phyloP scores from a whole-genome alignment of 2,329 filamentous ascomycete genomes.

The Botrytis squamosa region DNA sequence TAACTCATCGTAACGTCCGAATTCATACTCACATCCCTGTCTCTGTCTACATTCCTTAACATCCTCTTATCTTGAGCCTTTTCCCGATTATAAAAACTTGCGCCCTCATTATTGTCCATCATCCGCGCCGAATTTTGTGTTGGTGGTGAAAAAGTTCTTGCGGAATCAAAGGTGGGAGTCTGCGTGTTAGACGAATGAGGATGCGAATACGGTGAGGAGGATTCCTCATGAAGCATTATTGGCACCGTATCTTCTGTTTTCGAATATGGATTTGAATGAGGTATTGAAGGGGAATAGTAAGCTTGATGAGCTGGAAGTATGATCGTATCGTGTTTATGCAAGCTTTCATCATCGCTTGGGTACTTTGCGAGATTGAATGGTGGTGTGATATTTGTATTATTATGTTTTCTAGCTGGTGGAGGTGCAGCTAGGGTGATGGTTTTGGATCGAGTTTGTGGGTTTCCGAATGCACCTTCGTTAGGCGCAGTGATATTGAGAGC shows the following conservation, averaged over 20 bases:
- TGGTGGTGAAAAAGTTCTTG: background rate
- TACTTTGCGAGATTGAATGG: conserved; percentile 5
- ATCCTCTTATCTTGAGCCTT: background rate
- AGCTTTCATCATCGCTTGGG: conserved; percentile 4
- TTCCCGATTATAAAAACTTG: background rate
- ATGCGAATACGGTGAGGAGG: background rate
- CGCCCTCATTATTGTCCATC: background rate
- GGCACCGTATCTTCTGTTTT: background rate
- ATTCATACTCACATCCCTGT: background rate
- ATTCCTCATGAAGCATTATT: background rate
- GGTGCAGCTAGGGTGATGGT: conserved; percentile 11
- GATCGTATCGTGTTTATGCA: background rate
- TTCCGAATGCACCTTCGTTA: conserved; percentile 12
- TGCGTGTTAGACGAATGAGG: background rate
- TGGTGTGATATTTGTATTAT: background rate
- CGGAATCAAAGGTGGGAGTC: background rate
- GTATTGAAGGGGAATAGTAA: background rate
- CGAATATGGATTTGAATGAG: background rate
- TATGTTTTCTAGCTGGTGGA: background rate
- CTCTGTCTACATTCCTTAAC: background rate
- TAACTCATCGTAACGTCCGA: background rate
- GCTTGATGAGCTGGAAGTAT: conserved; percentile 4
- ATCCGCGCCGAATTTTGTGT: background rate
- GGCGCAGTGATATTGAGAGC: conserved; percentile 19
- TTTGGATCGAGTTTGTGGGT: background rate